phyloP scores from a whole-genome alignment of 2,329 filamentous ascomycete genomes.

The Xylaria sp. region DNA sequence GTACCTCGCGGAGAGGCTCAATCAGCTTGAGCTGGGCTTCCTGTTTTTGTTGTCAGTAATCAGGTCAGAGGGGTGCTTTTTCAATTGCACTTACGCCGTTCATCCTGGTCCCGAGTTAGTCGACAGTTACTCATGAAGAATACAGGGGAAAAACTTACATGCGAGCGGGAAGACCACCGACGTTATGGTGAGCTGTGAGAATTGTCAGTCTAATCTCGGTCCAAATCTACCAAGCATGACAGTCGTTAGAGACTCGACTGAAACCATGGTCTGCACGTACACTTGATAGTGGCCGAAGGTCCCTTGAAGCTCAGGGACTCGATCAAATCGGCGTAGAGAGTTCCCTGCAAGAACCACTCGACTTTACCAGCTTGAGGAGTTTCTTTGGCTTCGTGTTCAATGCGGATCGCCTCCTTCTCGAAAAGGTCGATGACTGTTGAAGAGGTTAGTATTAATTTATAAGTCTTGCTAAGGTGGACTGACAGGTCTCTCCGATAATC shows the following conservation, averaged over 20 bases:
- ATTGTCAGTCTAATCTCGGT: slow-evolving; percentile 9
- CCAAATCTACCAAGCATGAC: neutral
- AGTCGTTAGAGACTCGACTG: neutral
- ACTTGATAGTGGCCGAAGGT: slow-evolving; percentile 48
- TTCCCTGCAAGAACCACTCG: slow-evolving; percentile 83
- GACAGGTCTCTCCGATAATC: slow-evolving; percentile 69
- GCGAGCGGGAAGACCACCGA: slow-evolving; percentile 38
- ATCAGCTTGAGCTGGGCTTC: slow-evolving; percentile 56
- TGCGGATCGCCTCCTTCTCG: slow-evolving; percentile 65
- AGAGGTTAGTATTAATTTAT: neutral
- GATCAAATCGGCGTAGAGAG: slow-evolving; percentile 55
- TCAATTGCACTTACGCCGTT: slow-evolving; percentile 28
- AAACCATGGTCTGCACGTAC: slow-evolving; percentile 2
- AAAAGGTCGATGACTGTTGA: slow-evolving; percentile 70
- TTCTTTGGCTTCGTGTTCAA: slow-evolving; percentile 65
- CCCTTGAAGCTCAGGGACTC: slow-evolving; percentile 46
- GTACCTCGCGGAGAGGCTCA: slow-evolving; percentile 64
- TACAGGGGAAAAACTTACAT: slow-evolving; percentile 20
- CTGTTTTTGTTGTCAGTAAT: slow-evolving; percentile 11
- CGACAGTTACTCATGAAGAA: neutral
- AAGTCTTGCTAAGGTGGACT: slow-evolving; percentile 8
- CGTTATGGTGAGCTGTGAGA: slow-evolving; percentile 39
- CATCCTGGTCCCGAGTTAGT: slow-evolving; percentile 22
- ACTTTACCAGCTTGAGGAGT: slow-evolving; percentile 67
- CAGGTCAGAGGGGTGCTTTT: slow-evolving; percentile 8